These are phyloP conservation scores for Candida dajiaensis DNA, from an alignment of 805 yeast species.

Conservation along the genomic window DNA sequence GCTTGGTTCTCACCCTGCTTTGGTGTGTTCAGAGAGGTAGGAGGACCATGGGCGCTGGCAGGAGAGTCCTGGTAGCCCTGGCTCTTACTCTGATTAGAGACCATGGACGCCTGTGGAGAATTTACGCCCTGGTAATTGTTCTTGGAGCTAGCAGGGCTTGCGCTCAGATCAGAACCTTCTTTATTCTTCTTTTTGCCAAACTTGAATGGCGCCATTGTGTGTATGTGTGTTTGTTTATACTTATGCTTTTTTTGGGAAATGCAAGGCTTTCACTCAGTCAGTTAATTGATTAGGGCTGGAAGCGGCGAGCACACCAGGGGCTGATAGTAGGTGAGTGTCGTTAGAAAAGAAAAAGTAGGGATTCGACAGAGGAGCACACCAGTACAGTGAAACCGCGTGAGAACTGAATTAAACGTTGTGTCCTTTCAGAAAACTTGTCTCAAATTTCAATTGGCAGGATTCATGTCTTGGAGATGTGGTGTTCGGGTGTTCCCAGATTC, in stretches of 20 bases:
- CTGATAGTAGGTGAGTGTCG: neutral
- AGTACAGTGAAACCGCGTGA: neutral
- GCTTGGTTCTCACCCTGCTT: constrained; percentile 3
- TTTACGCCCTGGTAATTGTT: constrained; percentile 8
- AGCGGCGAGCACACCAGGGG: too few species aligned
- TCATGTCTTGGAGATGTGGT: neutral
- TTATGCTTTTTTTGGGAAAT: neutral
- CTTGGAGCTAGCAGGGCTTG: constrained; percentile 14
- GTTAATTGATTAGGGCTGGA: neutral
- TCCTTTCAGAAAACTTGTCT: neutral
- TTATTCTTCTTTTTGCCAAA: constrained; percentile 45
- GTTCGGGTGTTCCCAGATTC: neutral
- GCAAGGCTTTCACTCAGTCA: neutral
- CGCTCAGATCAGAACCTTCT: constrained; percentile 16
- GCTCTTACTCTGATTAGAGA: constrained; percentile 10
- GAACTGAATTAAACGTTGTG: neutral
- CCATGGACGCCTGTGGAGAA: constrained; percentile 23
- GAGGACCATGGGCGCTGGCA: constrained; percentile 6
- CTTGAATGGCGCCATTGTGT: constrained; percentile 49
- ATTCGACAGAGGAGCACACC: neutral
- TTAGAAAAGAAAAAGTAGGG: neutral
- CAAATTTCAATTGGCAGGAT: neutral
- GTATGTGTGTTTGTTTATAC: neutral
- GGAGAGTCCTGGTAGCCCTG: constrained; percentile 7
- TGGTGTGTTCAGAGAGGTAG: constrained; percentile 4